Base-by-base conservation (phyloP, 805 yeast species). In the Monosporozyma aquatica region DNA sequence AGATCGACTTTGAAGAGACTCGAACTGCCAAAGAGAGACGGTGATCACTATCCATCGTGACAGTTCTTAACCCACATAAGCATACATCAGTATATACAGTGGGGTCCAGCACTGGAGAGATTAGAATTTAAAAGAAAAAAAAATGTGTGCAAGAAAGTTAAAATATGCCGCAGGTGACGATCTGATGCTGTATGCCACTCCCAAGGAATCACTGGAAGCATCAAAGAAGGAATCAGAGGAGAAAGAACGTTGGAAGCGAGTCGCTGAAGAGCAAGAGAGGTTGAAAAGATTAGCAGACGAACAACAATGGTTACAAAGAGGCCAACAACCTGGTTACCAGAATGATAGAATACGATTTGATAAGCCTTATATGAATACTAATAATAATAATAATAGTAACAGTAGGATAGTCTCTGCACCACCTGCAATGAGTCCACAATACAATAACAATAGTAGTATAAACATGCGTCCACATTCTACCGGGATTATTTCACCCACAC, bases 81-180 rank as follows among this genome's bases (percentile, higher is more conserved):
- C n/a, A n/a, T n/a, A n/a, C n/a, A n/a, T n/a, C n/a, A n/a, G n/a
- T n/a, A n/a, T n/a, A n/a, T n/a, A n/a, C n/a, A n/a, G n/a, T n/a
- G n/a, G n/a, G n/a, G n/a, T n/a, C n/a, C n/a, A n/a, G n/a, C n/a
- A n/a, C n/a, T n/a, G n/a, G n/a, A n/a, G n/a, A n/a, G n/a, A n/a
- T n/a, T n/a, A n/a, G n/a, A n/a, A n/a, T n/a, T n/a, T n/a, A n/a
- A n/a, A 10, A 27, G 14, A 15, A 6, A 30, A 9, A 14, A 30
- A 15, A 13, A 61, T 62, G 65, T 49, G 60, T 40, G 50, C 59
- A 14, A 57, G 50, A 44, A 59, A 59, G 42, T 44, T 63, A 11
- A 54, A 55, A 26, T 62, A 62, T 40, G 55, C 62, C 4, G 60
- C 58, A 5, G 66, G 67, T 3, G 67, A 62, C 47, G 63, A 60